Base-by-base conservation (phyloP, 345 rosid species). In the Bruguiera gymnorhiza region DNA sequence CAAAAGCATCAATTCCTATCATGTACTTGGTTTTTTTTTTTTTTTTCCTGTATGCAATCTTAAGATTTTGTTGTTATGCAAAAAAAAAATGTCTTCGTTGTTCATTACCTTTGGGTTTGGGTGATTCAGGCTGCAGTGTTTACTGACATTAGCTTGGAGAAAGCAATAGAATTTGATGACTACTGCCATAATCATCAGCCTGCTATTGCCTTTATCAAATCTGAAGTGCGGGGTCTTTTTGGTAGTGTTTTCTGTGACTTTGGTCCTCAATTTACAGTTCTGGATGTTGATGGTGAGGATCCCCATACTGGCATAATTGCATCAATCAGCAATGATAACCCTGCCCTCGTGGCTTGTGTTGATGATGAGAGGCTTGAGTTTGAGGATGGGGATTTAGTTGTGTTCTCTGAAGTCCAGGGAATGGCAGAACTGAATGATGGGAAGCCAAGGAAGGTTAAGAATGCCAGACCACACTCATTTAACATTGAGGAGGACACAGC, bases 361-460 rank as follows among this genome's bases (percentile, higher is more conserved):
- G 98, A 94, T 21, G 98, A 94, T 80, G 98, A 94, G 82, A 89
- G 98, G 77, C 92, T 94, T 32, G 98, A 89, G 80, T 89, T 94
- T 82, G 89, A 94, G 78, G 97, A 91, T 84, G 98, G 97, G 59
- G 96, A 94, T 81, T 75, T 87, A 68, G 98, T 94, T 74, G 85
- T 87, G 67, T 91, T 94, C 87, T 94, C 98, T 23, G 98, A 94
- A 77, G 92, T 94, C 71, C 88, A 89, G 6, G 98, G 98, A 34
- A 94, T 91, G 98, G 83, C 83, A 8, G 89, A 94, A 72, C 75
- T 94, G 61, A 94, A 94, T 82, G 97, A 94, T 85, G 98, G 96
- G 34, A 91, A 88, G 64, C 96, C 95, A 24, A 89, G 98, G 86
- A 94, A 85, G 84, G 83, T 94, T 70, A 94, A 84, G 75, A 89